A percentile compares a stretch with the other conserved stretches of the same genome.
phyloP scores from a whole-genome alignment of 176 grass and related monocot species.

The Melocanna baccifera region DNA sequence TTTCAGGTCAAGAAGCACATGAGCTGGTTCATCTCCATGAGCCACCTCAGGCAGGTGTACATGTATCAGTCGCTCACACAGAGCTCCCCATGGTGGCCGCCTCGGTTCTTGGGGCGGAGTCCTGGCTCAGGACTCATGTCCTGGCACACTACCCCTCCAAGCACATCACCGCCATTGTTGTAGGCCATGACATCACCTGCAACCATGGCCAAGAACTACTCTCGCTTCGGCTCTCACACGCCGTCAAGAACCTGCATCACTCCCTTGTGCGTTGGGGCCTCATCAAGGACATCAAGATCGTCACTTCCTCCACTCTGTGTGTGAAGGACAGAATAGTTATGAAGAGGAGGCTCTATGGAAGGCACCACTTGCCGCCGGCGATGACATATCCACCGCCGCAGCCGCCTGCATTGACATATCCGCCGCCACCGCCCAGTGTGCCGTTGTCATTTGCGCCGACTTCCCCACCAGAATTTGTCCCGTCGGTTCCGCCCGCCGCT shows the following conservation, averaged over 20 bases:
- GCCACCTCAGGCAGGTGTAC: conserved; percentile 8
- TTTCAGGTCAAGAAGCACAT: conserved; percentile 55
- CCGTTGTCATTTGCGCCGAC: conserved; percentile 28
- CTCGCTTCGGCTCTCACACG: conserved; percentile 2
- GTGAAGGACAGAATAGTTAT: neutral
- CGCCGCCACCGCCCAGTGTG: conserved; percentile 8
- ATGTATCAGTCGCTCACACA: conserved; percentile 18
- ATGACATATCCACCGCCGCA: neutral
- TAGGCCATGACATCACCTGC: conserved; percentile 26
- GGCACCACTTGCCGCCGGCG: conserved; percentile 7
- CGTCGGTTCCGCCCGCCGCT: neutral
- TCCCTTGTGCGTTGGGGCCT: conserved; percentile 41
- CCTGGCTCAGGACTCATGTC: conserved; percentile 46
- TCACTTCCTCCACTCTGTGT: neutral
- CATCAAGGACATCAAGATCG: conserved; percentile 35
- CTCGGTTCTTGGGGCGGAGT: conserved; percentile 39
- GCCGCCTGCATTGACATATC: neutral
- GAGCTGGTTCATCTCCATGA: conserved; percentile 33
- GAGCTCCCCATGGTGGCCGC: conserved; percentile 33
- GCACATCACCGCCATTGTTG: conserved; percentile 34
- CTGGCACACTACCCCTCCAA: conserved; percentile 27
- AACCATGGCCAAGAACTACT: conserved; percentile 8
- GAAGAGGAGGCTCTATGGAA: conserved; percentile 28
- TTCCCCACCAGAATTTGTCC: conserved; percentile 10
- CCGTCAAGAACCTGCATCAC: conserved; percentile 40